These are phyloP conservation scores for Metarhizium anisopliae DNA, from an alignment of 2,329 filamentous ascomycete species.

Conservation along the genomic window DNA sequence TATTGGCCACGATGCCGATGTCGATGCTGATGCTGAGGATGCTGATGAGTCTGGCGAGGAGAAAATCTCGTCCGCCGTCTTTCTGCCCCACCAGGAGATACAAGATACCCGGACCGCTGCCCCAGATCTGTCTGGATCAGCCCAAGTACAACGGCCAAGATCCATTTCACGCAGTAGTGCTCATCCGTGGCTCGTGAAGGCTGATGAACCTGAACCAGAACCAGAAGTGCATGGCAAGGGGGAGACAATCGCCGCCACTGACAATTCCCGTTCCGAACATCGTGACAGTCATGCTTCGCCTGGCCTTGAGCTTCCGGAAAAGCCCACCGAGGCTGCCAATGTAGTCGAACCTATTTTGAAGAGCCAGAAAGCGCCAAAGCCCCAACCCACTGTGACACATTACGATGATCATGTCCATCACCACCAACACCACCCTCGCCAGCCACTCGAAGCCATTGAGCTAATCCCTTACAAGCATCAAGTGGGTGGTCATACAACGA, in stretches of 20 bases:
- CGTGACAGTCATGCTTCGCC: conserved; percentile 20
- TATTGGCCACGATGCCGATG: conserved; percentile 14
- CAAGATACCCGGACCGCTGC: conserved; percentile 23
- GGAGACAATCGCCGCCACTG: conserved; percentile 12
- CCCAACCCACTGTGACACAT: conserved; percentile 28
- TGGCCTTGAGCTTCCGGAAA: conserved; percentile 23
- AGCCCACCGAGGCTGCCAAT: conserved; percentile 30
- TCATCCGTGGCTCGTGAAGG: conserved; percentile 50
- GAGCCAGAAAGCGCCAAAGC: conserved; percentile 17
- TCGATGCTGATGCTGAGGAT: conserved; percentile 23
- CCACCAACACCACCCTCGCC: conserved; percentile 39
- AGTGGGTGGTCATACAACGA: conserved; percentile 90
- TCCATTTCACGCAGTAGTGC: conserved; percentile 29
- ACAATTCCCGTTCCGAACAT: conserved; percentile 17
- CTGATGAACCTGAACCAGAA: conserved; percentile 37
- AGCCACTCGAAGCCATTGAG: conserved; percentile 82
- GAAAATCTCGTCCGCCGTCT: conserved; percentile 79
- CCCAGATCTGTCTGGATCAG: conserved; percentile 24
- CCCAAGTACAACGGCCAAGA: conserved; percentile 38
- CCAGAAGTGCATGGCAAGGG: conserved; percentile 18
- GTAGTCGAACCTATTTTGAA: conserved; percentile 34
- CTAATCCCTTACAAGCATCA: conserved; percentile 96
- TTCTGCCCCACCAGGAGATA: conserved; percentile 64
- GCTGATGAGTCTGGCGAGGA: conserved; percentile 63
- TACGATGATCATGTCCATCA: conserved; percentile 43